A percentile compares a stretch with the other conserved stretches of the same genome.
Evolutionary conservation across 805 yeast genomes (phyloP).

Genomic region (Lachancea lanzarotensis): DNA sequence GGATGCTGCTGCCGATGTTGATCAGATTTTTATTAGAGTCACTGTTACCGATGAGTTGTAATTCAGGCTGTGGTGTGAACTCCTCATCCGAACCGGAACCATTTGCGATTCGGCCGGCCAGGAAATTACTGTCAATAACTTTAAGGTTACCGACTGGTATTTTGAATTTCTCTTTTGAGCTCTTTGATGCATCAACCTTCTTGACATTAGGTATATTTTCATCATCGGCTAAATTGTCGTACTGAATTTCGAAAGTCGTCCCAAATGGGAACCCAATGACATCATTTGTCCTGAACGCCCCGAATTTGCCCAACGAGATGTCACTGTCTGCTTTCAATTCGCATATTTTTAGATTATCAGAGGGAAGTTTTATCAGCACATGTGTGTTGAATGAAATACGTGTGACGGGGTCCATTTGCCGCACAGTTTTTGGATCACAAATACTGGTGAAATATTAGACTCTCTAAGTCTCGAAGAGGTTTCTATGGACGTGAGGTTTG

Average conservation of each 20-base stretch:
- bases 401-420: slow-evolving; percentile 23
- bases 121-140: slow-evolving; percentile 11
- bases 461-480: too few species aligned
- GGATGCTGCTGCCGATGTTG: slow-evolving; percentile 64
- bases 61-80: slow-evolving; percentile 32
- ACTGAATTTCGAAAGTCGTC: slow-evolving; percentile 77
- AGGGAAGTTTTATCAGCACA: slow-evolving; percentile 71
- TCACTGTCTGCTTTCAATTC: slow-evolving; percentile 53
- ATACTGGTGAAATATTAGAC: too few species aligned
- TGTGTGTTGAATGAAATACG: slow-evolving; percentile 27
- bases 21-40: slow-evolving; percentile 60
- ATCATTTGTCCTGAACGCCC: slow-evolving; percentile 67
- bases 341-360: slow-evolving; percentile 70
- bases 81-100: slow-evolving; percentile 27
- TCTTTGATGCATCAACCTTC: not conserved
- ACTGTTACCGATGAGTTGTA: slow-evolving; percentile 37
- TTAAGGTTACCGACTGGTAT: slow-evolving; percentile 25
- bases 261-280: slow-evolving; percentile 81
- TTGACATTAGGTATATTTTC: slow-evolving; percentile 12
- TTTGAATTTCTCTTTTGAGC: slow-evolving; percentile 6
- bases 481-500: not conserved
- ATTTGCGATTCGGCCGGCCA: slow-evolving; percentile 10
- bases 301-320: slow-evolving; percentile 85
- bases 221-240: slow-evolving; percentile 16
- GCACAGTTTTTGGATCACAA: not conserved